phyloP scores from a whole-genome alignment of 768 basidiomycete genomes.

The Termitomyces sp. region DNA sequence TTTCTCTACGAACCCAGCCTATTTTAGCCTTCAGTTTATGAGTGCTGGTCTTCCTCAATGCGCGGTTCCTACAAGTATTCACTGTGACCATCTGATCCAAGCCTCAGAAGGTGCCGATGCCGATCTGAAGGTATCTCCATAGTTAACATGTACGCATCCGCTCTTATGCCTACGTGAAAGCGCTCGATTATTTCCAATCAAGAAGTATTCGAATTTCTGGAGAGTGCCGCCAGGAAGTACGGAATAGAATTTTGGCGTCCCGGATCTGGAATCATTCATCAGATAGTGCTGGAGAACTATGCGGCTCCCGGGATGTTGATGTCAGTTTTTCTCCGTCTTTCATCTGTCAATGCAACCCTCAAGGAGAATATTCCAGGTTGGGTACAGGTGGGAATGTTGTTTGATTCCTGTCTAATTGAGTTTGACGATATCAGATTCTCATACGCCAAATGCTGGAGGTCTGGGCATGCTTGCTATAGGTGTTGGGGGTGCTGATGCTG shows the following conservation, averaged over 20 bases:
- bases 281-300: constrained; percentile 97
- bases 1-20: background rate
- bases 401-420: background rate
- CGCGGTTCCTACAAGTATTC: constrained; percentile 88
- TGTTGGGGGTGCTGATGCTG: constrained; percentile 98
- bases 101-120: constrained; percentile 82
- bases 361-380: constrained; percentile 41
- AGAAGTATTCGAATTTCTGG: constrained; percentile 96
- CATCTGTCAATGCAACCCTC: constrained; percentile 2
- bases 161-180: constrained; percentile 27
- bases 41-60: constrained; percentile 82
- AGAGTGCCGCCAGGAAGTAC: constrained; percentile 85
- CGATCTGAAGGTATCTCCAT: constrained; percentile 65
- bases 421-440: constrained; percentile 58
- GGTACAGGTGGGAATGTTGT: constrained; percentile 56
- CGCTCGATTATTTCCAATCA: constrained; percentile 82
- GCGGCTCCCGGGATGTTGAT: constrained; percentile 94
- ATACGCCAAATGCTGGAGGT: constrained; percentile 97
- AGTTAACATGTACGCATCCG: background rate
- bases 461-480: constrained; percentile 96
- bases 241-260: constrained; percentile 99
- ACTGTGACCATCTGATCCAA: constrained; percentile 97
- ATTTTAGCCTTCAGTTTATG: constrained; percentile 87
- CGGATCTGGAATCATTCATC: constrained; percentile 95
- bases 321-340: constrained; percentile 32